Conservation (phyloP, 495 filamentous ascomycete genomes). For the Tetracladium marchalianum region DNA sequence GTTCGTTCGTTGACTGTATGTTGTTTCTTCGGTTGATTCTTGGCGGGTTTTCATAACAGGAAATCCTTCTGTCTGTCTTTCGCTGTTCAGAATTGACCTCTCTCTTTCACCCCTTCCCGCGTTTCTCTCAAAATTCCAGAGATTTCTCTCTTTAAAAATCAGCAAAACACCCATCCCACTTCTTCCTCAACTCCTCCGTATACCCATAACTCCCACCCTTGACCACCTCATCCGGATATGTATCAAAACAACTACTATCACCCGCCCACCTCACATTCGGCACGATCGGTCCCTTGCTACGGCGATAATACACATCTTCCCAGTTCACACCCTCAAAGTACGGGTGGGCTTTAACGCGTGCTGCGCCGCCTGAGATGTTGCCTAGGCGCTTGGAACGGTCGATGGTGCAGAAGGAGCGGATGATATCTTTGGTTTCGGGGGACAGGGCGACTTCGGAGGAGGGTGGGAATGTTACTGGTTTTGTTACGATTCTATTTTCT, state of each 20-base stretch:
- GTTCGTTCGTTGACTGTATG: too few relatives aligned
- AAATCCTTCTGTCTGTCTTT: too few relatives aligned
- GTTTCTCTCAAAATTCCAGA: too few relatives aligned
- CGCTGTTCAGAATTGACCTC: too few relatives aligned
- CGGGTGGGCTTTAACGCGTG: constrained; percentile 72
- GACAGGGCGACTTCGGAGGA: constrained; percentile 48
- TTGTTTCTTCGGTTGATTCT: too few relatives aligned
- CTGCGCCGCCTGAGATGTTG: constrained; percentile 76
- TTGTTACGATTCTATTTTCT: constrained; percentile 56
- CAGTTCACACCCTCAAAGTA: constrained; percentile 82
- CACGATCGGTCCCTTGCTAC: constrained; percentile 72
- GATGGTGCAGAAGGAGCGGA: constrained; percentile 77
- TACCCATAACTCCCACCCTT: constrained; percentile 48
- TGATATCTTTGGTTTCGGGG: constrained; percentile 69
- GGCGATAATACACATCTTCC: constrained; percentile 67
- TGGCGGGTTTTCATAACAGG: too few relatives aligned
- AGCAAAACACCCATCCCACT: constrained; percentile 70
- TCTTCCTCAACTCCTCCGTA: constrained; percentile 58
- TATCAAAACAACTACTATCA: constrained; percentile 84
- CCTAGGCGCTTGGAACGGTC: constrained; percentile 81
- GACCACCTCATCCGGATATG: constrained; percentile 52
- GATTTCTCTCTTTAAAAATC: constrained; percentile 64
- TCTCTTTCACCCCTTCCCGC: too few relatives aligned
- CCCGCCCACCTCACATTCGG: constrained; percentile 71
- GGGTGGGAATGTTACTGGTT: constrained; percentile 56